These are phyloP conservation scores for Hordeum marinum DNA, from an alignment of 176 grass and related monocot genomes.

Conservation along the genomic window DNA sequence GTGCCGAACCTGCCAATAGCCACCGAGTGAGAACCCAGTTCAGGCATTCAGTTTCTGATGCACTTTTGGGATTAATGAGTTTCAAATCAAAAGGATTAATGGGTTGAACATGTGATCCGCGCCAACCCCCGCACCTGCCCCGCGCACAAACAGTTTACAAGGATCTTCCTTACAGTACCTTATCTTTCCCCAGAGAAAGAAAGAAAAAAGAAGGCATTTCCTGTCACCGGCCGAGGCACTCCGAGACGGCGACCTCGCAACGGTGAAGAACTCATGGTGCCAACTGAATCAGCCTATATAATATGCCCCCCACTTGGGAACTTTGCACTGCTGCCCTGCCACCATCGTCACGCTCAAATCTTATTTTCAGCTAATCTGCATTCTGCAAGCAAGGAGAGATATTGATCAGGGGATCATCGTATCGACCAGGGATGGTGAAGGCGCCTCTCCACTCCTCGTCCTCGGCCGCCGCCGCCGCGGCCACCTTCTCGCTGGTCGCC, in stretches of 20 bases:
- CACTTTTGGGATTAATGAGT: neutral
- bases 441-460: neutral
- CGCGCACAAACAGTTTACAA: conserved; percentile 9
- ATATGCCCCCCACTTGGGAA: neutral
- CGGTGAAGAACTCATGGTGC: neutral
- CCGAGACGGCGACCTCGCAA: neutral
- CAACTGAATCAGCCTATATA: conserved; percentile 17
- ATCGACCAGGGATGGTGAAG: conserved; percentile 40
- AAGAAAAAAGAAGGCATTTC: neutral
- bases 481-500: neutral
- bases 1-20: neutral
- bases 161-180: neutral
- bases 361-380: too few relatives aligned
- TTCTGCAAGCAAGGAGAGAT: neutral
- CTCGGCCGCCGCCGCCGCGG: neutral
- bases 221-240: neutral
- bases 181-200: too few relatives aligned
- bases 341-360: neutral
- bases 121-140: neutral
- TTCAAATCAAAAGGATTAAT: too few relatives aligned
- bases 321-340: neutral
- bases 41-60: neutral
- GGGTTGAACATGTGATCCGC: neutral
- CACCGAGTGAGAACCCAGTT: neutral
- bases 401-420: neutral